A percentile compares a stretch with the other conserved stretches of the same genome.
These are phyloP conservation scores for Citrullus colocynthis DNA, from an alignment of 306 rosid genomes.

Conservation along the genomic window DNA sequence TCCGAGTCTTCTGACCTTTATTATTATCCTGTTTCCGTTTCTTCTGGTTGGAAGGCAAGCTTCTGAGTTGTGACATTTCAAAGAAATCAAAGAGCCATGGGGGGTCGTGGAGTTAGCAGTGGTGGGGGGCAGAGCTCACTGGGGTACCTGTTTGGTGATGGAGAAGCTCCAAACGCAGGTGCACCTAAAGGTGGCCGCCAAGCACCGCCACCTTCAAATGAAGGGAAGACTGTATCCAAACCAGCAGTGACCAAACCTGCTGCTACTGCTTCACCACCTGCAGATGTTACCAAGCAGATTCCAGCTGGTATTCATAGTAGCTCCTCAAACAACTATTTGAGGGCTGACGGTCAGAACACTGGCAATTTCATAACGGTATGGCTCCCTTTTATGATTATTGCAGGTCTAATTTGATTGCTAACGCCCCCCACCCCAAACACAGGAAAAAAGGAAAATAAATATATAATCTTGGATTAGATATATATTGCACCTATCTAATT, in stretches of 20 bases:
- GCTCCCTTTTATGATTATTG: slow-evolving; percentile 1
- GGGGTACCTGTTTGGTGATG: slow-evolving; percentile 94
- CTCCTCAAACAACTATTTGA: slow-evolving; percentile 53
- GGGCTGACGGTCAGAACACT: slow-evolving; percentile 87
- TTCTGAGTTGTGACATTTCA: slow-evolving; percentile 12
- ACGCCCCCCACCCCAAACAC: too few species aligned
- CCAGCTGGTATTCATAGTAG: slow-evolving; percentile 93
- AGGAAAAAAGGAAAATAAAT: too few species aligned
- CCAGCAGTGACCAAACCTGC: slow-evolving; percentile 21
- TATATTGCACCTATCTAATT: too few species aligned
- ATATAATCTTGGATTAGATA: too few species aligned
- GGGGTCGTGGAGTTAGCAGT: slow-evolving; percentile 99
- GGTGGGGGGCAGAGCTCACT: slow-evolving; percentile 98
- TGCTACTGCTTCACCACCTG: slow-evolving; percentile 26
- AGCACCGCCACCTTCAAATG: slow-evolving; percentile 25
- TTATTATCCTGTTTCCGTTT: not conserved
- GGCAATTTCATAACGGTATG: slow-evolving; percentile 94
- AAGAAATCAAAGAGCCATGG: slow-evolving; percentile 47
- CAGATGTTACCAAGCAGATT: slow-evolving; percentile 50
- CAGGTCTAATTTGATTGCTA: not conserved
- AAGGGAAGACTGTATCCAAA: slow-evolving; percentile 38
- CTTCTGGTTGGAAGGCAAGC: slow-evolving; percentile 20
- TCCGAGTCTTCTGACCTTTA: not conserved
- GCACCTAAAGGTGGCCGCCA: slow-evolving; percentile 32
- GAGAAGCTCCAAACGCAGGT: slow-evolving; percentile 67